Conservation (phyloP, 1,284 basidiomycete species). For the Calocybe gambosa region DNA sequence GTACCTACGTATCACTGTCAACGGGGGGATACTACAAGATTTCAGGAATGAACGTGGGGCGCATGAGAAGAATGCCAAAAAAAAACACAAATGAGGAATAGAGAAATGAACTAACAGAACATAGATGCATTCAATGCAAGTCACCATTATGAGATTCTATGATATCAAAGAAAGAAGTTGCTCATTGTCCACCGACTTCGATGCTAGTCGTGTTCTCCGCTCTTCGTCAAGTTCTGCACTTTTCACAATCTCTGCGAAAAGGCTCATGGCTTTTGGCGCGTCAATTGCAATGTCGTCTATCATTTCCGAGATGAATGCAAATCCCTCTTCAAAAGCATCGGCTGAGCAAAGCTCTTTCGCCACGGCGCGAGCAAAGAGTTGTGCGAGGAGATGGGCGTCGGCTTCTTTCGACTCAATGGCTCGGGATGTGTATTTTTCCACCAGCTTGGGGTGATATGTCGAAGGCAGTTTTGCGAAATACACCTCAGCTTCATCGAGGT, state of each 20-base stretch:
- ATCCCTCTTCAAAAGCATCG: slow-evolving; percentile 62
- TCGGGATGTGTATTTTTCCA: slow-evolving; percentile 67
- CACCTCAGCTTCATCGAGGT: slow-evolving; percentile 80
- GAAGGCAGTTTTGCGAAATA: slow-evolving; percentile 72
- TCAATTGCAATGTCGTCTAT: slow-evolving; percentile 88
- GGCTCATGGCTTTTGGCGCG: slow-evolving; percentile 78
- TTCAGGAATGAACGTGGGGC: slow-evolving; percentile 9
- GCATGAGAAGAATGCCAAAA: slow-evolving; percentile 20
- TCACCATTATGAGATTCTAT: slow-evolving; percentile 31
- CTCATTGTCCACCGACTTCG: slow-evolving; percentile 53
- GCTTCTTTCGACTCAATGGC: slow-evolving; percentile 80
- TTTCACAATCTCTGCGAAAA: slow-evolving; percentile 71
- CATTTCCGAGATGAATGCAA: slow-evolving; percentile 62
- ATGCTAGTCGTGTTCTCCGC: slow-evolving; percentile 44
- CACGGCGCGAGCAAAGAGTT: slow-evolving; percentile 55
- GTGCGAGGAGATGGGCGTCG: slow-evolving; percentile 75
- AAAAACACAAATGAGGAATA: slow-evolving; percentile 12
- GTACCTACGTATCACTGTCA: slow-evolving; percentile 16
- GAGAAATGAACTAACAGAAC: slow-evolving; percentile 14
- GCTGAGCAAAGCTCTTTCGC: slow-evolving; percentile 50
- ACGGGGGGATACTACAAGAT: slow-evolving; percentile 16
- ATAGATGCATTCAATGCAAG: slow-evolving; percentile 24
- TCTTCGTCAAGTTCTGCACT: slow-evolving; percentile 62
- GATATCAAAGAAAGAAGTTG: slow-evolving; percentile 55
- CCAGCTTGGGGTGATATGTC: slow-evolving; percentile 57